Evolutionary conservation across 2,329 filamentous ascomycete species (phyloP).

Genomic region (Teratosphaeria nubilosa): DNA sequence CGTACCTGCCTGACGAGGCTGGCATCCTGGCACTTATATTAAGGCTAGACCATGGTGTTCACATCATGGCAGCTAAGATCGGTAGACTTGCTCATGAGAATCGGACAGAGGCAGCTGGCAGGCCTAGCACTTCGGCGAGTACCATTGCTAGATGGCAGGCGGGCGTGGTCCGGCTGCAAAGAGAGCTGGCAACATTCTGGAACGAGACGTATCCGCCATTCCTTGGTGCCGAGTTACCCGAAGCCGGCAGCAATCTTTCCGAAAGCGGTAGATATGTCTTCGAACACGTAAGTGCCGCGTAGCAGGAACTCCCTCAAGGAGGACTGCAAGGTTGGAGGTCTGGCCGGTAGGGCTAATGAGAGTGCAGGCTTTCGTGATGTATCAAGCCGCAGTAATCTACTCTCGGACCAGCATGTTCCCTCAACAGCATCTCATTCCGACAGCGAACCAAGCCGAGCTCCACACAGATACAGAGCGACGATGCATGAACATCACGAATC

Average conservation of each 20-base stretch:
- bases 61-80: constrained; percentile 35
- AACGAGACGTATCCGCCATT: constrained; percentile 16
- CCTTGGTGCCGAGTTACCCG: constrained; percentile 11
- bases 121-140: constrained; percentile 9
- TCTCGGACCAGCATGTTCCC: constrained; percentile 46
- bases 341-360: constrained; percentile 16
- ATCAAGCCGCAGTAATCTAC: constrained; percentile 41
- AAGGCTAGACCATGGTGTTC: constrained; percentile 36
- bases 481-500: constrained; percentile 35
- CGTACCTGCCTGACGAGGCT: constrained; percentile 12
- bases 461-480: constrained; percentile 36
- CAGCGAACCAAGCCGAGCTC: constrained; percentile 21
- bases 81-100: constrained; percentile 34
- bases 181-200: constrained; percentile 22
- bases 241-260: constrained; percentile 24
- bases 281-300: constrained; percentile 32
- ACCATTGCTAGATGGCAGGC: constrained; percentile 18
- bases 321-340: background rate
- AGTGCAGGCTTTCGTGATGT: constrained; percentile 34
- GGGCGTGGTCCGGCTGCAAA: constrained; percentile 15
- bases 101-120: constrained; percentile 23
- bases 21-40: constrained; percentile 29
- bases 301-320: background rate
- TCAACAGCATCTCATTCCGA: constrained; percentile 34
- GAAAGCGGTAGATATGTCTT: constrained; percentile 21